Evolutionary conservation across 2,329 filamentous ascomycete genomes (phyloP), one percentile per base, ranked within the genome.

Genomic region (Calonectria leucothoes): DNA sequence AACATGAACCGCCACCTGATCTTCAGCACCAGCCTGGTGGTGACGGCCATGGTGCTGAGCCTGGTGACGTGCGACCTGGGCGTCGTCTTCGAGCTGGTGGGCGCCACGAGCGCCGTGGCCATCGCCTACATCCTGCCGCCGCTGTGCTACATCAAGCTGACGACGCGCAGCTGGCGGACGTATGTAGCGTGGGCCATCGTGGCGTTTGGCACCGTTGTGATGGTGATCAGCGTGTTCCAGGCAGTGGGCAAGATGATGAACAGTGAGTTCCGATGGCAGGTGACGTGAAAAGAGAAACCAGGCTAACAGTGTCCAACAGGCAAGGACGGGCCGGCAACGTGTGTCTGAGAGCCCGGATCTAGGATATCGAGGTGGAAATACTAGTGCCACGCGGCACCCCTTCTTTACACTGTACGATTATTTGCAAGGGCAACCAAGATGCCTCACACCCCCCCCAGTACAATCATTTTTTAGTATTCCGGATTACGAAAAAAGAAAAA

Each of bases 61-160:
- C 88, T 99, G 70, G 83, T 98, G 74, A 98, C 96, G 0, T 98
- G 97, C 85, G 97, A 99, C 83, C 88, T 99, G 4, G 97, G 97
- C 66, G 91, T 94, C 55, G 96, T 99, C 1, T 98, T 99, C 82
- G 97, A 99, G 86, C 88, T 99, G 23, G 97, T 99, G 71, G 97
- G 97, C 74, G 95, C 97, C 8, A 99, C 97, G 42, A 97, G 94
- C 82, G 97, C 97, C 4, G 97, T 96, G 79, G 95, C 95, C 8
- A 89, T 99, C 83, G 97, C 97, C 0, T 99, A 98, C 83, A 98
- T 99, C 63, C 87, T 99, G 73, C 97, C 97, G 74, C 97, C 97
- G 31, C 87, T 98, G 70, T 99, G 97, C 85, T 99, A 97, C 84
- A 94, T 99, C 82, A 98, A 97, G 86, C 88, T 99, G 73, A 96